Evolutionary conservation across 768 basidiomycete species (phyloP), one percentile per base, ranked within the genome.

Genomic region (Auriscalpium microsporum): DNA sequence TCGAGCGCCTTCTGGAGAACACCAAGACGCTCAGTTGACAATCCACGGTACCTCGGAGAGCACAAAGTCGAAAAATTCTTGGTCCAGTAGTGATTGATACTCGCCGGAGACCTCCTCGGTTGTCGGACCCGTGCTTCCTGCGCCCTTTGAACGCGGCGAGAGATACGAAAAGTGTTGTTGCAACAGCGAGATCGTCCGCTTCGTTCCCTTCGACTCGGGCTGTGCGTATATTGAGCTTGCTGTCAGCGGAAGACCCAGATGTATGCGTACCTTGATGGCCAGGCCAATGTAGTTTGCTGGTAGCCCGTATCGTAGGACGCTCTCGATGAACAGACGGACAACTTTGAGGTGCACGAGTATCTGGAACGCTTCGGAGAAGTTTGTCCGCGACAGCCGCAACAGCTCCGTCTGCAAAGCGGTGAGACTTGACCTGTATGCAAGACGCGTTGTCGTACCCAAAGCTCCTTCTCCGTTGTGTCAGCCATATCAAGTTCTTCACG

Each of bases 331-430:
- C 14, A 96, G 74, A 10, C 92, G 85, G 14, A 96, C 71, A 50
- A 95, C 79, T 71, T 98, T 98, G 62, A 98, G 76, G 65, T 98
- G 96, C 0, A 94, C 90, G 17, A 97, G 77, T 52, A 95, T 77
- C 68, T 98, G 91, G 73, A 94, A 93, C 6, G 94, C 85, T 73
- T 99, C 96, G 0, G 94, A 94, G 69, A 98, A 99, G 71, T 95
- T 97, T 52, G 91, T 96, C 53, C 96, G 79, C 38, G 94, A 85
- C 38, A 98, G 69, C 63, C 90, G 82, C 23, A 99, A 75, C 0
- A 99, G 79, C 62, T 99, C 95, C 28, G 92, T 90, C 94, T 98
- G 62, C 52, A 17, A 33, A 21, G 37, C 53, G 13, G 35, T 42
- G 38, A 16, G n/a, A 38, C 16, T 56, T 10, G 35, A 59, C 52